Percentiles rank a stretch among this genome's conserved stretches.
Conservation (phyloP, 768 basidiomycete genomes). For the Podaxis carcinomalis region DNA sequence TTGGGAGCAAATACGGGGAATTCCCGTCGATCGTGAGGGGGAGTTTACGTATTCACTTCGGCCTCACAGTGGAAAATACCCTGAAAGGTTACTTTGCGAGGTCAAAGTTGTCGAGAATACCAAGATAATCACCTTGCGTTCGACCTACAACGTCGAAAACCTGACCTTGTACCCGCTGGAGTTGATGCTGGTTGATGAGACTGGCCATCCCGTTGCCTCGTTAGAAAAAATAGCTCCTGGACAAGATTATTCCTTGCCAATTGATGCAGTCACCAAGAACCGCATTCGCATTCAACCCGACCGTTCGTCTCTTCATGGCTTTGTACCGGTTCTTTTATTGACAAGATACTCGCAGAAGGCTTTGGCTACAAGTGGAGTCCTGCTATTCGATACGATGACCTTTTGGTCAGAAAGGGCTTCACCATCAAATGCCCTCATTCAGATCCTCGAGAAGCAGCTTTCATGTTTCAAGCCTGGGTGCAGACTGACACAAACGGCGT, state of each 20-base stretch:
- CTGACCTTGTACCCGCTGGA: slow-evolving; percentile 89
- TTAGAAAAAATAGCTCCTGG: slow-evolving; percentile 91
- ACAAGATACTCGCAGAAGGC: slow-evolving; percentile 55
- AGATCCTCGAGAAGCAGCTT: slow-evolving; percentile 79
- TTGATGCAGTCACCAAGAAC: slow-evolving; percentile 81
- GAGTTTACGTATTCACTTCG: slow-evolving; percentile 86
- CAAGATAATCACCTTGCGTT: slow-evolving; percentile 91
- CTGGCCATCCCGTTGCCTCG: slow-evolving; percentile 75
- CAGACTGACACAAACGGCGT: slow-evolving; percentile 60
- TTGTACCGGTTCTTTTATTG: not conserved
- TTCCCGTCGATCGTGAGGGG: slow-evolving; percentile 93
- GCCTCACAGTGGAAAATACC: slow-evolving; percentile 69
- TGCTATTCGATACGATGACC: slow-evolving; percentile 86
- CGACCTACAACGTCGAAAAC: slow-evolving; percentile 90
- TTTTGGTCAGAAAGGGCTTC: slow-evolving; percentile 63
- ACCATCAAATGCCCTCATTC: slow-evolving; percentile 84
- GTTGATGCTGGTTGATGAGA: slow-evolving; percentile 81
- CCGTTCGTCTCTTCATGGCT: slow-evolving; percentile 49
- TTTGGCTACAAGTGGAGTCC: slow-evolving; percentile 95
- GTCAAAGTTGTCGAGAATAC: slow-evolving; percentile 88
- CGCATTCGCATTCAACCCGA: slow-evolving; percentile 88
- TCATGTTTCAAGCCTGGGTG: slow-evolving; percentile 91
- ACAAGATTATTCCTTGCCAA: slow-evolving; percentile 82
- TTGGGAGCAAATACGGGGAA: slow-evolving; percentile 85
- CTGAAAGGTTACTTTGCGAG: slow-evolving; percentile 82